Evolutionary conservation across 1,139 yeast genomes (phyloP).

Genomic region (Debaryomyces singareniensis): DNA sequence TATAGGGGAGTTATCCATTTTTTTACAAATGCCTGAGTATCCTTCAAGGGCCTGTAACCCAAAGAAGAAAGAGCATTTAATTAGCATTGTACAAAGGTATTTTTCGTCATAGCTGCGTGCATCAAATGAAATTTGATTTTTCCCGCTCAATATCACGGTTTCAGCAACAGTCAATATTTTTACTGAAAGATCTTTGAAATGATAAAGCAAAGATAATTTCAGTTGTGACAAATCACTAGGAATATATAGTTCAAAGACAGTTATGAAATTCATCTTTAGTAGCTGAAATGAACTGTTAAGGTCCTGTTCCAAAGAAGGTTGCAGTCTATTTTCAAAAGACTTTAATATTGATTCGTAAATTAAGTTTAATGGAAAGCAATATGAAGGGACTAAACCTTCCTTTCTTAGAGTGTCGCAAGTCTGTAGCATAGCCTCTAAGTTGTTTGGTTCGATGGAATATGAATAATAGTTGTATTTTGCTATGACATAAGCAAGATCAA

Average conservation of each 20-base stretch:
- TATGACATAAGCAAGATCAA: not conserved
- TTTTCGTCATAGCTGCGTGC: not conserved
- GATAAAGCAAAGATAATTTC: conserved; percentile 4
- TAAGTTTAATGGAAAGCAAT: not conserved
- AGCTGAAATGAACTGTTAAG: not conserved
- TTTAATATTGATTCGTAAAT: not conserved
- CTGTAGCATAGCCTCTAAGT: not conserved
- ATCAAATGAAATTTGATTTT: not conserved
- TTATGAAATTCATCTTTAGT: not conserved
- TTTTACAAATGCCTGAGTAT: not conserved
- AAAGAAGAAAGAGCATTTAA: not conserved
- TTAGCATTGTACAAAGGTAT: not conserved
- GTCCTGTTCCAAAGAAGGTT: not conserved
- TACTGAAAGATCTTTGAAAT: conserved; percentile 1
- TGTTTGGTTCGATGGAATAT: not conserved
- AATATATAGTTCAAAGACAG: conserved; percentile 8
- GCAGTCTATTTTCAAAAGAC: not conserved
- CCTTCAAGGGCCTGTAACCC: not conserved
- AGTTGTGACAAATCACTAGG: conserved; percentile 10
- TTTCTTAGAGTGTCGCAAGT: not conserved
- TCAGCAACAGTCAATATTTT: not conserved
- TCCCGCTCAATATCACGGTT: too few relatives aligned
- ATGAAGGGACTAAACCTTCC: not conserved
- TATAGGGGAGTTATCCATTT: not conserved
- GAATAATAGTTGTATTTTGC: not conserved